Evolutionary conservation across 75 land plant species (phyloP), one percentile per base, ranked within the genome.

Genomic region (Pinus taeda): DNA sequence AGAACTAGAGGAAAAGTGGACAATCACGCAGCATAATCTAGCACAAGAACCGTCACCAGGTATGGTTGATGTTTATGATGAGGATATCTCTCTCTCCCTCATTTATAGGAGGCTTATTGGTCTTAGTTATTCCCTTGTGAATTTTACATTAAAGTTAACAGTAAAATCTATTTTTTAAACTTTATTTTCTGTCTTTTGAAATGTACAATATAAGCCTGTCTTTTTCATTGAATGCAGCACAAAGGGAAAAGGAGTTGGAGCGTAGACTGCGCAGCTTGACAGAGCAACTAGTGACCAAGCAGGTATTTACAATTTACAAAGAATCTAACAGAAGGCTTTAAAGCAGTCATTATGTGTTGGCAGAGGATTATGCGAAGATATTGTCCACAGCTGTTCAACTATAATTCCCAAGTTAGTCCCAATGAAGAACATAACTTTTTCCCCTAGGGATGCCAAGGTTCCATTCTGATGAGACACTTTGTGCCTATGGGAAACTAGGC

Each of bases 191-290:
- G 30, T 22, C 30, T 8, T 21, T 11, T 21, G 66, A 63, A 24
- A 21, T 21, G 53, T 45, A n/a, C 12, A 74, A 45, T 74, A 58
- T 74, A 36, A 55, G 9, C 1, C 56, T 29, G 36, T 69, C 76
- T 73, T 57, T 57, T 26, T 26, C 4, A 45, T 59, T 36, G 13
- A 45, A 21, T 81, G 57, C 72, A 82, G 84, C 83, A 22, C 84
- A 82, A 81, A 82, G 84, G 57, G 82, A 82, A 72, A 82, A 80
- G 77, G 84, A 82, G 61, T 59, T 80, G 45, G 84, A 82, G 18
- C 84, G 84, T 61, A 73, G 84, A 57, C 57, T 82, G 24, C 60
- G 84, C 63, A 82, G 77, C 60, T 65, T 79, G 76, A 79, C 84
- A 57, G 84, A 82, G 71, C 84, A 82, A 71, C 58, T 82, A 57